Conservation (phyloP, 352 stramenopile genomes). For the Globisporangium acanthophoron region DNA sequence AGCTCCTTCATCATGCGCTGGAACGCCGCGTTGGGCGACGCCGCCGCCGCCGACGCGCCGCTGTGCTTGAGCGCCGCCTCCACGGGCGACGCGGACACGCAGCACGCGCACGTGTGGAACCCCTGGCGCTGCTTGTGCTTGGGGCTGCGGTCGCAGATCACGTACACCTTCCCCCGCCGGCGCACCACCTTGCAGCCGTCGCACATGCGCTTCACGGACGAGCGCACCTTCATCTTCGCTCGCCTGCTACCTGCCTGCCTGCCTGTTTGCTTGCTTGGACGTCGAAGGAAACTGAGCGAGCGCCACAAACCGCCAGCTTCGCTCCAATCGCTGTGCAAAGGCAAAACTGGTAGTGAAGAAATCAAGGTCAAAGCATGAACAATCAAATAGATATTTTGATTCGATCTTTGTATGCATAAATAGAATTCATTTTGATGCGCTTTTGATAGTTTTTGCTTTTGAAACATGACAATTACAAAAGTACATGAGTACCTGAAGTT, state of each 20-base stretch:
- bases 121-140: slow-evolving; percentile 93
- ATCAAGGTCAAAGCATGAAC: neutral
- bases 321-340: neutral
- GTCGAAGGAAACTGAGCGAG: slow-evolving; percentile 4
- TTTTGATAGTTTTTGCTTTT: neutral
- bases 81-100: slow-evolving; percentile 18
- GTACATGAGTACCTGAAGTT: neutral
- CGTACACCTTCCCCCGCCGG: slow-evolving; percentile 82
- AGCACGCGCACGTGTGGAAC: slow-evolving; percentile 74
- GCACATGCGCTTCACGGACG: slow-evolving; percentile 90
- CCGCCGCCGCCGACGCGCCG: slow-evolving; percentile 16
- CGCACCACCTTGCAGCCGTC: slow-evolving; percentile 89
- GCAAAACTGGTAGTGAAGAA: too few relatives aligned
- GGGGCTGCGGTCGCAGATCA: slow-evolving; percentile 88
- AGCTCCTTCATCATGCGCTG: slow-evolving; percentile 91
- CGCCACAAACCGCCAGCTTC: neutral
- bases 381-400: neutral
- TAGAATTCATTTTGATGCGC: neutral
- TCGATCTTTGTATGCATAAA: neutral
- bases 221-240: slow-evolving; percentile 87
- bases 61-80: slow-evolving; percentile 14
- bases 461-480: too few relatives aligned
- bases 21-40: slow-evolving; percentile 91
- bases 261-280: slow-evolving; percentile 7
- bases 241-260: slow-evolving; percentile 10